Evolutionary conservation across 1,284 basidiomycete species (phyloP), one percentile per base, ranked within the genome.

Genomic region (Ustilago lituana): DNA sequence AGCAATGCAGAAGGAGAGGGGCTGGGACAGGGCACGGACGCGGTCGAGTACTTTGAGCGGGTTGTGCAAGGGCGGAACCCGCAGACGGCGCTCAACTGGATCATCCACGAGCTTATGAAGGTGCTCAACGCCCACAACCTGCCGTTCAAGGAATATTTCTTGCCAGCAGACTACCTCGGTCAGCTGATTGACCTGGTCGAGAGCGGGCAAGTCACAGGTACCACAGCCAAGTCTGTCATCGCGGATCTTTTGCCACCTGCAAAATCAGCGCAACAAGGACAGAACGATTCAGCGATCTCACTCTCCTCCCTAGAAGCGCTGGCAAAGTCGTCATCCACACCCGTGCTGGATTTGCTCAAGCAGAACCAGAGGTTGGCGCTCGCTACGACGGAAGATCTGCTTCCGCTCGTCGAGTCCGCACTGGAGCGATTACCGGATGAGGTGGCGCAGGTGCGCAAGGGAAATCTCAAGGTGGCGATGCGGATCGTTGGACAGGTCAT

Each of bases 401-500:
- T 56, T 5, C 58, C 66, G 11, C 82, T 90, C 53, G 93, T 92
- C 77, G 70, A 82, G 45, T 83, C 87, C 7, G 90, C 89, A 0
- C 88, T 96, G 17, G 80, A 82, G 6, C 87, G 85, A 7, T 84
- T 93, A 43, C 91, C 92, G 0, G 84, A 86, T 40, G 92, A 94
- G 77, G 89, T 87, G 0, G 86, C 86, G 6, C 89, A 88, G 19
- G 87, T 92, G 19, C 86, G 87, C 15, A 84, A 85, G 33, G 94
- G 95, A 0, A 90, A 92, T 59, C 83, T 84, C 26, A 93, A 91
- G 65, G 93, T 94, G 1, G 79, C 97, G 36, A 93, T 93, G 84
- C 89, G 91, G 63, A 86, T 98, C 29, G 87, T 98, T 7, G 95
- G 95, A 0, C 86, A 88, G 79, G 91, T 95, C 20, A 97, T 98